phyloP scores from a whole-genome alignment of 257 asterid species.

The Fraxinus anomala region DNA sequence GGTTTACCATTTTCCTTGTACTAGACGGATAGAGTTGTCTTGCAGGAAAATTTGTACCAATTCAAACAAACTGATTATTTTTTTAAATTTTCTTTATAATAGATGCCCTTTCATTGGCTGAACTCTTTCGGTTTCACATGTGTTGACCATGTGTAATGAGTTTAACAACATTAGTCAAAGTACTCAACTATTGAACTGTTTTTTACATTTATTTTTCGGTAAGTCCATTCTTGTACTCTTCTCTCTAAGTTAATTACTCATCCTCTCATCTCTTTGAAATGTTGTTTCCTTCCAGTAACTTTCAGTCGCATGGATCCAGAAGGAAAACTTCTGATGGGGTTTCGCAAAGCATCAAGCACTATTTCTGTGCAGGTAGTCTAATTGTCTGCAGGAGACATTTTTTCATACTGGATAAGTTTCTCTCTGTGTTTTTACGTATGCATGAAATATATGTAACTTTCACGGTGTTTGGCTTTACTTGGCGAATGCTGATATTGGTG shows the following conservation, averaged over 20 bases:
- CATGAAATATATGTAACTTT: slow-evolving; percentile 4
- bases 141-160: slow-evolving; percentile 3
- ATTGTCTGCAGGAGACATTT: not conserved
- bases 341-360: slow-evolving; percentile 74
- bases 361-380: slow-evolving; percentile 53
- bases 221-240: not conserved
- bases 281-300: slow-evolving; percentile 62
- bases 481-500: slow-evolving; percentile 13
- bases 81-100: not conserved
- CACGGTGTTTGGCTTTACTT: slow-evolving; percentile 7
- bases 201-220: not conserved
- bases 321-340: slow-evolving; percentile 95
- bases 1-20: not conserved
- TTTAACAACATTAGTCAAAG: not conserved
- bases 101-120: not conserved
- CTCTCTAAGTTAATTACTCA: not conserved
- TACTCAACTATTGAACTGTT: not conserved
- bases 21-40: not conserved
- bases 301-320: slow-evolving; percentile 99
- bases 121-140: slow-evolving; percentile 11
- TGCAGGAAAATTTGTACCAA: not conserved
- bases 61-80: not conserved
- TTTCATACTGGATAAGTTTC: not conserved
- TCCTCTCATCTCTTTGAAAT: slow-evolving; percentile 27
- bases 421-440: not conserved